A percentile compares a stretch with the other conserved stretches of the same genome.
Evolutionary conservation across 75 land plant species (phyloP).

Genomic region (Pinus albicaulis): DNA sequence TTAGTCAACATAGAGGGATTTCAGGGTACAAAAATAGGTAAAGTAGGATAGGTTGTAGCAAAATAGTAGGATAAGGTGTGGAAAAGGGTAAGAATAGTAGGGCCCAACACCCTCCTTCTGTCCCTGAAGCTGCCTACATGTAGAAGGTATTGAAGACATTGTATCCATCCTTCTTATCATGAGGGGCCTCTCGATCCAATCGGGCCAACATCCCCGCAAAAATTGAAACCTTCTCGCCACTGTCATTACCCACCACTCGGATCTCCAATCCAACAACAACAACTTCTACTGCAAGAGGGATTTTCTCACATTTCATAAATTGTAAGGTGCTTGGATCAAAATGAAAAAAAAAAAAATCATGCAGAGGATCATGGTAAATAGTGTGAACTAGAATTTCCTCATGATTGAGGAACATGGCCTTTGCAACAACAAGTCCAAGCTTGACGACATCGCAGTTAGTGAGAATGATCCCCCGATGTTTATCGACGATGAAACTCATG

Average conservation of each 20-base stretch:
- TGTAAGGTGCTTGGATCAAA: too few relatives aligned
- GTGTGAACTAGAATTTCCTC: slow-evolving; percentile 87
- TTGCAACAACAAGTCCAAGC: slow-evolving; percentile 94
- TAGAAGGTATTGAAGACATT: too few relatives aligned
- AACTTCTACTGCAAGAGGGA: slow-evolving; percentile 86
- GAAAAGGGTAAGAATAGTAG: too few relatives aligned
- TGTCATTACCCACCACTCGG: slow-evolving; percentile 95
- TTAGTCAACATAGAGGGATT: too few relatives aligned
- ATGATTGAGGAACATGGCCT: slow-evolving; percentile 88
- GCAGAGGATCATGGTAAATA: slow-evolving; percentile 84
- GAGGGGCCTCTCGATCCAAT: slow-evolving; percentile 90
- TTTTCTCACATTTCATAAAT: slow-evolving; percentile 66
- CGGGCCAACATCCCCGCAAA: slow-evolving; percentile 93
- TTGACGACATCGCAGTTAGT: slow-evolving; percentile 94
- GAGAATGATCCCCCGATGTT: slow-evolving; percentile 70
- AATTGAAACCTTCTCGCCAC: slow-evolving; percentile 95
- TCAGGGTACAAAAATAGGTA: too few relatives aligned
- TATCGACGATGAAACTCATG: slow-evolving; percentile 84
- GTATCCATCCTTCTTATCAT: slow-evolving; percentile 63
- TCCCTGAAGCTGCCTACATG: not conserved
- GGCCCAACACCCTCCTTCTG: not conserved
- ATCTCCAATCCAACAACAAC: slow-evolving; percentile 92
- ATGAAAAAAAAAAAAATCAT: slow-evolving; percentile 15
- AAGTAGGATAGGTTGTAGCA: too few relatives aligned
- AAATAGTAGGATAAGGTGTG: too few relatives aligned